phyloP scores from a whole-genome alignment of 352 stramenopile genomes.

The Thalassiosira delicatula region DNA sequence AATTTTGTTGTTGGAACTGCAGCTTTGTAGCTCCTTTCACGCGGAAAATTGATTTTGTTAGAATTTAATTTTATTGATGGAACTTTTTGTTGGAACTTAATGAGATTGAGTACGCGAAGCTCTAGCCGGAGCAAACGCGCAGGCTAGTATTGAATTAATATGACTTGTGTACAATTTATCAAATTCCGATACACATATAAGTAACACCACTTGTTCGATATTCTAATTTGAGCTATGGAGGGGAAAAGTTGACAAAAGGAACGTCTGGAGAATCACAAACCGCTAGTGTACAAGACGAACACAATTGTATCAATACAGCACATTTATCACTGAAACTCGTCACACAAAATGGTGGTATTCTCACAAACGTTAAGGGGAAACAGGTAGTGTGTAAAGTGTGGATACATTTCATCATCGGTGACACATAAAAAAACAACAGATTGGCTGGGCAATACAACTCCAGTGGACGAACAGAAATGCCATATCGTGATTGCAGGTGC shows the following conservation, averaged over 20 bases:
- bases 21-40: too few species aligned
- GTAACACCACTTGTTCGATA: too few species aligned
- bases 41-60: too few species aligned
- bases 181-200: too few species aligned
- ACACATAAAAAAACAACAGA: slow-evolving; percentile 25
- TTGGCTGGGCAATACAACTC: slow-evolving; percentile 30
- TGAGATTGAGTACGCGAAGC: too few species aligned
- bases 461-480: neutral
- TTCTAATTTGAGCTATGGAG: too few species aligned
- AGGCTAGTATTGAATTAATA: too few species aligned
- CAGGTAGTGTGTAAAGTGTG: slow-evolving; percentile 11
- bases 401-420: slow-evolving; percentile 42
- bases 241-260: neutral
- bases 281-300: slow-evolving; percentile 27
- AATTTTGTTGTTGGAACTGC: too few species aligned
- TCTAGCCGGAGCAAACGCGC: too few species aligned
- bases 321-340: slow-evolving; percentile 1
- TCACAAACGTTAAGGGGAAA: neutral
- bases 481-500: slow-evolving; percentile 36
- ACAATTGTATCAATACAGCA: slow-evolving; percentile 9
- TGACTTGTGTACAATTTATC: too few species aligned
- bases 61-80: too few species aligned
- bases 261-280: neutral
- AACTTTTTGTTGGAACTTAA: too few species aligned
- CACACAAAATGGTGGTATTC: neutral